Conservation (phyloP, 371 early-diverging fungal genomes). For the Lichtheimia corymbifera region DNA sequence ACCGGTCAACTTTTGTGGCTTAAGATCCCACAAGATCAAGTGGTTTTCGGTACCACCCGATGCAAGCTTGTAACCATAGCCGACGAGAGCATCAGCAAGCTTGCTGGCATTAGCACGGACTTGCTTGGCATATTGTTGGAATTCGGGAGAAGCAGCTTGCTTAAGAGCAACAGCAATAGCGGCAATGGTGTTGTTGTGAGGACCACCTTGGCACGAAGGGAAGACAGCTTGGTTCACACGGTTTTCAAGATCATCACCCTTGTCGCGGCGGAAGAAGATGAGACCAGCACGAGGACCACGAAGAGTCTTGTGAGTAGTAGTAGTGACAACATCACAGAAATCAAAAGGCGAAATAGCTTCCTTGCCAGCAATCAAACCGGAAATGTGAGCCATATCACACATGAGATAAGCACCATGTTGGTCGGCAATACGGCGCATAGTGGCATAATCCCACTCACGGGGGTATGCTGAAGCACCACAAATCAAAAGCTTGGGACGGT, state of each 20-base stretch:
- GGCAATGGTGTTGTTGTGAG: slow-evolving; percentile 99
- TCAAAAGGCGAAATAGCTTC: slow-evolving; percentile 93
- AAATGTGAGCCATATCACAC: slow-evolving; percentile 99
- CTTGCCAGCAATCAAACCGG: slow-evolving; percentile 91
- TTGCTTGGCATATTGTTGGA: slow-evolving; percentile 91
- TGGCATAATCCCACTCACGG: slow-evolving; percentile 97
- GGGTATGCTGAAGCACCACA: slow-evolving; percentile 98
- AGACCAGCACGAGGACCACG: slow-evolving; percentile 99
- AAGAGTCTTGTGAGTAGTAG: slow-evolving; percentile 99
- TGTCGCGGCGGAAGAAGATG: slow-evolving; percentile 96
- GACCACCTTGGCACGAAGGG: slow-evolving; percentile 98
- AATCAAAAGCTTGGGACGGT: slow-evolving; percentile 97
- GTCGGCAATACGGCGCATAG: slow-evolving; percentile 92
- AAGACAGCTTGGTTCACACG: slow-evolving; percentile 98
- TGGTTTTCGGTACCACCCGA: slow-evolving; percentile 97
- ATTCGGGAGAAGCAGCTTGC: slow-evolving; percentile 92
- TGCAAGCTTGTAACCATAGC: slow-evolving; percentile 86
- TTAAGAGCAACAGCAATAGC: slow-evolving; percentile 97
- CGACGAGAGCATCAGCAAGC: slow-evolving; percentile 74
- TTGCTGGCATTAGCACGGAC: slow-evolving; percentile 89
- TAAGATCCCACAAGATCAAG: slow-evolving; percentile 90
- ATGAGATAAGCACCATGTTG: slow-evolving; percentile 93
- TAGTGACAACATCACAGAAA: slow-evolving; percentile 98
- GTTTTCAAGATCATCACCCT: slow-evolving; percentile 84
- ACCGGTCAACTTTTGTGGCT: slow-evolving; percentile 83